phyloP scores from a whole-genome alignment of 345 rosid genomes.

The Heritiera littoralis region DNA sequence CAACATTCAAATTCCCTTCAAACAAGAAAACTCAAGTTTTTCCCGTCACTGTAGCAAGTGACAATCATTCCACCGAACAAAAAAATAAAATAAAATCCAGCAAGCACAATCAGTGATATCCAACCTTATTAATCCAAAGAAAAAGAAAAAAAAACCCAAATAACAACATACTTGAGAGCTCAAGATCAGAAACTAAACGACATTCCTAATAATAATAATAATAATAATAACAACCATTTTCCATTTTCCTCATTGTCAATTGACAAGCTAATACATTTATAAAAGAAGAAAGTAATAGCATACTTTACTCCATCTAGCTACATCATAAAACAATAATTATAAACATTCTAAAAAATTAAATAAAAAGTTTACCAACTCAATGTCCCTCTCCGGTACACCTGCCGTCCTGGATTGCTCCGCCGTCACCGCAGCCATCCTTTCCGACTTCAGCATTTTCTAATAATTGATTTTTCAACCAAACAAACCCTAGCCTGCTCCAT shows the following conservation, averaged over 20 bases:
- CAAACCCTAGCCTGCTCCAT: slow-evolving; percentile 4
- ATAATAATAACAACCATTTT: background rate
- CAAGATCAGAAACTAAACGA: background rate
- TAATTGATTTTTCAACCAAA: background rate
- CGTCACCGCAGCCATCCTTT: slow-evolving; percentile 32
- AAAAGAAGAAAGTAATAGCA: background rate
- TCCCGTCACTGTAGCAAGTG: background rate
- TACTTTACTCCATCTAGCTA: background rate
- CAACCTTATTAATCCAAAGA: background rate
- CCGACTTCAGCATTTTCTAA: slow-evolving; percentile 14
- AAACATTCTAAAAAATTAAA: background rate
- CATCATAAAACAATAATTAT: background rate
- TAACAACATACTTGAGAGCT: background rate
- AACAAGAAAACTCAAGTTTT: background rate
- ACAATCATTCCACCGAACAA: slow-evolving; percentile 1
- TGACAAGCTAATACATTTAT: background rate
- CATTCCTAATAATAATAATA: background rate
- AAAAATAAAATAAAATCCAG: background rate
- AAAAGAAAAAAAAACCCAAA: background rate
- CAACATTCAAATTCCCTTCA: background rate
- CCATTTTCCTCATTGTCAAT: slow-evolving; percentile 7
- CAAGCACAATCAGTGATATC: background rate
- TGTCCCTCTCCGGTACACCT: slow-evolving; percentile 53
- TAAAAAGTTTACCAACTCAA: slow-evolving; percentile 49
- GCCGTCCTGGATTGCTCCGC: slow-evolving; percentile 36